phyloP scores from a whole-genome alignment of 1,284 basidiomycete genomes.

The Volvariella surrecta region DNA sequence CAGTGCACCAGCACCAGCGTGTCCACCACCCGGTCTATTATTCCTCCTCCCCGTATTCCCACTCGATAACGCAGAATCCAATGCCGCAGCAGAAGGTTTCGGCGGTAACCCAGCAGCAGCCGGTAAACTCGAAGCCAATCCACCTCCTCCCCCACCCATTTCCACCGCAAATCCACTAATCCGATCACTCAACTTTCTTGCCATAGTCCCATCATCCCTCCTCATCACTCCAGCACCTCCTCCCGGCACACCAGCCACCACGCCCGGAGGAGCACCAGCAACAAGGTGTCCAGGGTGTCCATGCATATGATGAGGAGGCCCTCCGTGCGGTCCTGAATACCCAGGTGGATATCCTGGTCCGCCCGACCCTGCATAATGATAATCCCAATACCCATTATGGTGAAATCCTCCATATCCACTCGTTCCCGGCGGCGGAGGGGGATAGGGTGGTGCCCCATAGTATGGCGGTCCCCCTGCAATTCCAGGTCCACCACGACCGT shows the following conservation, averaged over 20 bases:
- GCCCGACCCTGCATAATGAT: constrained; percentile 27
- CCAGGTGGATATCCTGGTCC: constrained; percentile 23
- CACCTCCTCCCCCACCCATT: constrained; percentile 28
- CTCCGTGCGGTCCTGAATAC: constrained; percentile 13
- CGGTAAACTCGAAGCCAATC: constrained; percentile 35
- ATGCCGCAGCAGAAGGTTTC: constrained; percentile 52
- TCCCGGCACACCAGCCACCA: constrained; percentile 4
- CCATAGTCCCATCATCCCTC: constrained; percentile 47
- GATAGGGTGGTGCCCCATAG: constrained; percentile 26
- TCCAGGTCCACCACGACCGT: constrained; percentile 24
- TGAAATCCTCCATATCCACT: too few species aligned
- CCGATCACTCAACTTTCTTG: constrained; percentile 64
- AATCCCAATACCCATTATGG: constrained; percentile 47
- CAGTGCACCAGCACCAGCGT: constrained; percentile 20
- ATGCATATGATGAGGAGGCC: too few species aligned
- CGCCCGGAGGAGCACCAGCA: too few species aligned
- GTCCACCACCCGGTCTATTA: constrained; percentile 27
- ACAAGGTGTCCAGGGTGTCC: too few species aligned
- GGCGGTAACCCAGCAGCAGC: constrained; percentile 66
- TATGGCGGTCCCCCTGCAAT: constrained; percentile 14
- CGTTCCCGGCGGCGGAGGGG: constrained; percentile 10
- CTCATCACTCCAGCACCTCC: constrained; percentile 23
- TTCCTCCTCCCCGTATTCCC: constrained; percentile 39
- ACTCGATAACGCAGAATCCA: constrained; percentile 47
- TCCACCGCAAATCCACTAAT: constrained; percentile 59